phyloP scores from a whole-genome alignment of 2,329 filamentous ascomycete species.

The Colletotrichum siamense region DNA sequence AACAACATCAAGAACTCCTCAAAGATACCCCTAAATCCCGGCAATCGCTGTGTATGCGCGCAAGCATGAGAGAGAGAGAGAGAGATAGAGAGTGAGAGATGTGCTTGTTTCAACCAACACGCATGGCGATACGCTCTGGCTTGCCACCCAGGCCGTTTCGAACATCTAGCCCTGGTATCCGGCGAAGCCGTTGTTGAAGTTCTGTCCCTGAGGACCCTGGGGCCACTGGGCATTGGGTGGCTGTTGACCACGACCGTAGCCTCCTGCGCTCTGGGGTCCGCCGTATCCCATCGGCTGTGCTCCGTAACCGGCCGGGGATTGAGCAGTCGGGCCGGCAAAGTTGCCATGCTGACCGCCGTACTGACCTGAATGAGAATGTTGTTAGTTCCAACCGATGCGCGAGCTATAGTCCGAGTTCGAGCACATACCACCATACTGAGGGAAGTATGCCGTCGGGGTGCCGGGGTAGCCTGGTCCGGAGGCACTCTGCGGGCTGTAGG shows the following conservation, averaged over 20 bases:
- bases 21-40: slow-evolving; percentile 11
- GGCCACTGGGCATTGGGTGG: slow-evolving; percentile 62
- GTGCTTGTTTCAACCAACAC: slow-evolving; percentile 5
- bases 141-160: not conserved
- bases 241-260: slow-evolving; percentile 80
- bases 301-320: slow-evolving; percentile 67
- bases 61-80: not conserved
- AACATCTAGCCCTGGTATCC: slow-evolving; percentile 63
- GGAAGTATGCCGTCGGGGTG: slow-evolving; percentile 84
- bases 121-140: not conserved
- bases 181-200: slow-evolving; percentile 67
- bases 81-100: not conserved
- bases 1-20: slow-evolving; percentile 10
- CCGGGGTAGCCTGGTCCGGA: slow-evolving; percentile 77
- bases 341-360: slow-evolving; percentile 71
- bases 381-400: slow-evolving; percentile 28
- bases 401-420: not conserved
- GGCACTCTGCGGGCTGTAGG: slow-evolving; percentile 75
- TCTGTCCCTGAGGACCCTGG: slow-evolving; percentile 56
- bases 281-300: slow-evolving; percentile 75
- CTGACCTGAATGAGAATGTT: slow-evolving; percentile 41
- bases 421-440: slow-evolving; percentile 84
- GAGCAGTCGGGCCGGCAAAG: slow-evolving; percentile 67
- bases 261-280: slow-evolving; percentile 77
- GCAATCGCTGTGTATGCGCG: slow-evolving; percentile 7